Conservation (phyloP, 179 eudicot species). For the Amaranthus tricolor region DNA sequence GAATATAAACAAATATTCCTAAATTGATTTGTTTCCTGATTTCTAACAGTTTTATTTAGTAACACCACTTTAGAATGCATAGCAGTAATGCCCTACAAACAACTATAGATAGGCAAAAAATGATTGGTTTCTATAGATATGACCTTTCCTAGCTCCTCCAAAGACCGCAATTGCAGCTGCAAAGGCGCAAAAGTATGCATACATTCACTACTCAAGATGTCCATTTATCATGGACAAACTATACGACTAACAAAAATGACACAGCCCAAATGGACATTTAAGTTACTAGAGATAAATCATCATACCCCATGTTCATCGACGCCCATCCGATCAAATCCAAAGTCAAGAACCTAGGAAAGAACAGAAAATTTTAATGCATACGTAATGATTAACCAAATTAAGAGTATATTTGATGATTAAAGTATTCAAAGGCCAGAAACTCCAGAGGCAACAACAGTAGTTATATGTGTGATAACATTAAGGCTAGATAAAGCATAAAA, state of each 20-base stretch:
- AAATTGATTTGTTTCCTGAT: too few species aligned
- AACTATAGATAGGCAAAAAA: not conserved
- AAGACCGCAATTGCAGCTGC: not conserved
- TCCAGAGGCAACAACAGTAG: not conserved
- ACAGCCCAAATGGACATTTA: not conserved
- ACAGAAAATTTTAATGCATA: slow-evolving; percentile 13
- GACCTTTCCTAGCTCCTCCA: not conserved
- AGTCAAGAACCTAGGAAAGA: slow-evolving; percentile 77
- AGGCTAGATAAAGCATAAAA: not conserved
- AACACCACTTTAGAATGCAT: not conserved
- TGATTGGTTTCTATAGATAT: not conserved
- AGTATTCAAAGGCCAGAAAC: not conserved
- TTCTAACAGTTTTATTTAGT: too few species aligned
- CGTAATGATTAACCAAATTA: not conserved
- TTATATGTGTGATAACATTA: not conserved
- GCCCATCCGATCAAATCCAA: slow-evolving; percentile 92
- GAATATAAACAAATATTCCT: too few species aligned
- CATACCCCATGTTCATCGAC: slow-evolving; percentile 75
- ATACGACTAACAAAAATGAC: not conserved
- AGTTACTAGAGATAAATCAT: slow-evolving; percentile 14
- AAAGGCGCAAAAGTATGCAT: not conserved
- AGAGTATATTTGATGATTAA: not conserved
- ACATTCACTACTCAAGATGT: not conserved
- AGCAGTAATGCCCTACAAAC: not conserved
- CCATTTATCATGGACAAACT: not conserved